phyloP scores from a whole-genome alignment of 148 eudicot genomes.

The Heliosperma pusillum region DNA sequence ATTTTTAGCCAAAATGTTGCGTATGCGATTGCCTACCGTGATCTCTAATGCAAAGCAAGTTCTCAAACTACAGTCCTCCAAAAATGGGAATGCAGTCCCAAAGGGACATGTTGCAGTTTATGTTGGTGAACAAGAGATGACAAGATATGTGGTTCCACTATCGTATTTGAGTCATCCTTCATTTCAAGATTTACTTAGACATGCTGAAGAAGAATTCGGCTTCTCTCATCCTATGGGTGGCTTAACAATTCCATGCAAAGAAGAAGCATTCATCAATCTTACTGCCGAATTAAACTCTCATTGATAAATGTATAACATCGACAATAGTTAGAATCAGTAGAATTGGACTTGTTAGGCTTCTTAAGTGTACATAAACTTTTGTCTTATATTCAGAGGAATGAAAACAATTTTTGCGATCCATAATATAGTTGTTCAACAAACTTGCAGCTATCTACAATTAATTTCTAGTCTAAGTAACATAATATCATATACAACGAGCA shows the following conservation, averaged over 20 bases:
- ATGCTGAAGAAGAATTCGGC: constrained; percentile 57
- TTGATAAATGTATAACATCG: not conserved
- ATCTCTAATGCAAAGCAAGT: constrained; percentile 27
- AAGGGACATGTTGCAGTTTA: constrained; percentile 60
- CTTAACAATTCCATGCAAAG: constrained; percentile 53
- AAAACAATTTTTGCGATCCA: not conserved
- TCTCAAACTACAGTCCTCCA: constrained; percentile 16
- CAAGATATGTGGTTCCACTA: constrained; percentile 47
- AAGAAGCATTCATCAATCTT: constrained; percentile 38
- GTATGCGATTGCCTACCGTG: constrained; percentile 14
- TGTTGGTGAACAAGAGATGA: constrained; percentile 47
- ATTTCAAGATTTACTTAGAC: constrained; percentile 41
- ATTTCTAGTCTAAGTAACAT: constrained; percentile 2
- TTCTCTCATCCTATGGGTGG: constrained; percentile 56
- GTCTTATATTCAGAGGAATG: not conserved
- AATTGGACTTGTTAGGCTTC: constrained; percentile 2
- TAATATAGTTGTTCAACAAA: not conserved
- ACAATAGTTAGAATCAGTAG: not conserved
- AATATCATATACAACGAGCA: not conserved
- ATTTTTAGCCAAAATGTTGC: constrained; percentile 3
- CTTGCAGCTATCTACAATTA: not conserved
- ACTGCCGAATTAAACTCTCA: constrained; percentile 22
- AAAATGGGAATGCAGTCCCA: constrained; percentile 30
- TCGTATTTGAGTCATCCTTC: constrained; percentile 52
- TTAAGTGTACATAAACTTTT: not conserved